Percentiles rank a stretch among this genome's conserved stretches.
phyloP scores from a whole-genome alignment of 2,329 filamentous ascomycete species.

The Beauveria sp. region DNA sequence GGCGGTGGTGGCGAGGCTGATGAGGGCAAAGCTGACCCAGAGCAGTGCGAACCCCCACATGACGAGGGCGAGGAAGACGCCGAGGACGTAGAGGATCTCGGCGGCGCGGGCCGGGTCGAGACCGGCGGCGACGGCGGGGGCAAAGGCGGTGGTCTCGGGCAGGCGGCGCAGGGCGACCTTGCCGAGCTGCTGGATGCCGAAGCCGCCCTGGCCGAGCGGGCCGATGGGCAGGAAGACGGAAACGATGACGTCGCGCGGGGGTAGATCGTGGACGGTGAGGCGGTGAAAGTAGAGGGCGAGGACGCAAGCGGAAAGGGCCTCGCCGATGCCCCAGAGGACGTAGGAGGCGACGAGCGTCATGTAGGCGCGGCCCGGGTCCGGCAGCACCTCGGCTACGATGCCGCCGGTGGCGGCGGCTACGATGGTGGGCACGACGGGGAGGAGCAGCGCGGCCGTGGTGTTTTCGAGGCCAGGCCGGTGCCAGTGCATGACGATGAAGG shows the following conservation, averaged over 20 bases:
- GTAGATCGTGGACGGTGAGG: conserved; percentile 57
- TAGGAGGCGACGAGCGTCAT: conserved; percentile 59
- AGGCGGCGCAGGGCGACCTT: conserved; percentile 36
- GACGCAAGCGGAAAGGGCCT: conserved; percentile 50
- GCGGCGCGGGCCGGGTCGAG: conserved; percentile 22
- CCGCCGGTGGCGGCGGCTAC: conserved; percentile 58
- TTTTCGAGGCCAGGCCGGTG: conserved; percentile 40
- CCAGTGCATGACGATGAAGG: conserved; percentile 45
- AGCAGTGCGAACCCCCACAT: conserved; percentile 39
- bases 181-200: conserved; percentile 45
- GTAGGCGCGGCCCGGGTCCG: conserved; percentile 45
- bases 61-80: conserved; percentile 36
- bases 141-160: conserved; percentile 35
- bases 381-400: conserved; percentile 54
- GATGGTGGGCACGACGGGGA: conserved; percentile 60
- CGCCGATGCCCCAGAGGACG: conserved; percentile 60
- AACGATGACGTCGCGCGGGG: conserved; percentile 59
- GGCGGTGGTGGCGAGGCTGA: conserved; percentile 31
- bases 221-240: conserved; percentile 61
- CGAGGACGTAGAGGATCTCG: conserved; percentile 49
- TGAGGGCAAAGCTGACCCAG: conserved; percentile 35
- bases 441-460: conserved; percentile 57
- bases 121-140: conserved; percentile 24
- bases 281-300: conserved; percentile 64
- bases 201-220: conserved; percentile 59